Conservation (phyloP, 345 rosid species). For the Tarenaya hassleriana region DNA sequence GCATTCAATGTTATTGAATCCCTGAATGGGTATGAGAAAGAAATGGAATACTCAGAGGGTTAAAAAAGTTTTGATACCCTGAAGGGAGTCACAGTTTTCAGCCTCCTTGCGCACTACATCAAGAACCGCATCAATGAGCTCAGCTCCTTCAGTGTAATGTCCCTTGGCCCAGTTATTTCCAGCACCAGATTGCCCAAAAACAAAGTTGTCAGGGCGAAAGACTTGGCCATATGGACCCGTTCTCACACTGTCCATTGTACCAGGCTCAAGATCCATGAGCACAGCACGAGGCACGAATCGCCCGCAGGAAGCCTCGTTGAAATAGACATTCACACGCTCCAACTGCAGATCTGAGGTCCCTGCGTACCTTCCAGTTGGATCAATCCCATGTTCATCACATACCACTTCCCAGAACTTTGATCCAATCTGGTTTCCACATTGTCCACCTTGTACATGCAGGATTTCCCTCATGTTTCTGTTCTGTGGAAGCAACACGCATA, state of each 20-base stretch:
- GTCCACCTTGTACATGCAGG: slow-evolving; percentile 86
- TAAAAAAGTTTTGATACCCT: slow-evolving; percentile 7
- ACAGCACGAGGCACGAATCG: slow-evolving; percentile 29
- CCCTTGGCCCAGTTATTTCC: no score
- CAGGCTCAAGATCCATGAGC: slow-evolving; percentile 26
- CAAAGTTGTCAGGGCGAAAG: slow-evolving; percentile 29
- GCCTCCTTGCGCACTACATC: slow-evolving; percentile 26
- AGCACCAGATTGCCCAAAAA: slow-evolving; percentile 21
- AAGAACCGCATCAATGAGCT: slow-evolving; percentile 23
- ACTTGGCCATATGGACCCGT: slow-evolving; percentile 26
- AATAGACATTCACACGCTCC: slow-evolving; percentile 50
- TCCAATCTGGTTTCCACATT: slow-evolving; percentile 94
- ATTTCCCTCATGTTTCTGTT: slow-evolving; percentile 91
- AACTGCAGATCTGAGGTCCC: slow-evolving; percentile 58
- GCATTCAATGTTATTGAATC: no score
- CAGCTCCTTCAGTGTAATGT: slow-evolving; percentile 30
- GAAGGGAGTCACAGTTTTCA: slow-evolving; percentile 26
- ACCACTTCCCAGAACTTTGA: no score
- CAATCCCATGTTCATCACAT: no score
- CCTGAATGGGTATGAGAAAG: background rate
- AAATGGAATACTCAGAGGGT: no score
- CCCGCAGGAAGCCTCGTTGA: slow-evolving; percentile 24
- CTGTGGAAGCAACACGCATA: no score
- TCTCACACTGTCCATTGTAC: slow-evolving; percentile 28
- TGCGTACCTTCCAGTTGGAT: slow-evolving; percentile 56